Conservation (phyloP, 2,329 filamentous ascomycete genomes). For the Plectosphaerella sp. region DNA sequence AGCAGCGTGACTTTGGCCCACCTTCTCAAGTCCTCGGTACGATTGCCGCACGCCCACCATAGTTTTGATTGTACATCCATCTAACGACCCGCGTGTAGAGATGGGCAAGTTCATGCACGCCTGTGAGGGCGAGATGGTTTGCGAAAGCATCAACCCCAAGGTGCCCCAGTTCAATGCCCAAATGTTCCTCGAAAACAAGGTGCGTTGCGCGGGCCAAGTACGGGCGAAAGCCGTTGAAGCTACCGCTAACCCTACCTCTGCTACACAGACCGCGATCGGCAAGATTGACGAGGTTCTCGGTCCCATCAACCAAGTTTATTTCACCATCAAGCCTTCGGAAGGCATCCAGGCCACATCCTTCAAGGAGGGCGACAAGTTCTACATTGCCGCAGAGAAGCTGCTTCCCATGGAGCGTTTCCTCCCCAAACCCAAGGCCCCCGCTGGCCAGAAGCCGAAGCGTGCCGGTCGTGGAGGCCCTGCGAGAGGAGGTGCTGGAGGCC, state of each 20-base stretch:
- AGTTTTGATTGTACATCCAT: not conserved
- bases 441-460: conserved; percentile 58
- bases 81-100: conserved; percentile 44
- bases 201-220: conserved; percentile 22
- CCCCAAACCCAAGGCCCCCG: conserved; percentile 78
- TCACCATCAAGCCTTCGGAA: conserved; percentile 96
- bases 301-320: conserved; percentile 96
- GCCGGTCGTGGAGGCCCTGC: conserved; percentile 45
- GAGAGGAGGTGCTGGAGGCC: conserved; percentile 25
- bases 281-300: conserved; percentile 98
- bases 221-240: not conserved
- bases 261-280: conserved; percentile 71
- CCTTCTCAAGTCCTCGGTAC: conserved; percentile 12
- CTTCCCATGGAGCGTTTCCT: conserved; percentile 94
- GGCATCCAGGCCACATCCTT: conserved; percentile 93
- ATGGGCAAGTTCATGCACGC: conserved; percentile 94
- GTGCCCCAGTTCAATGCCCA: conserved; percentile 98
- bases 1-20: conserved; percentile 13
- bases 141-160: conserved; percentile 91
- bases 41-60: not conserved
- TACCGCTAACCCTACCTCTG: not conserved
- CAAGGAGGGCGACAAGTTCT: conserved; percentile 97
- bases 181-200: conserved; percentile 99
- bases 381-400: conserved; percentile 90
- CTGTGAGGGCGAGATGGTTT: conserved; percentile 96